Conservation (phyloP, 2,329 filamentous ascomycete species). For the Pleurostoma richardsiae region DNA sequence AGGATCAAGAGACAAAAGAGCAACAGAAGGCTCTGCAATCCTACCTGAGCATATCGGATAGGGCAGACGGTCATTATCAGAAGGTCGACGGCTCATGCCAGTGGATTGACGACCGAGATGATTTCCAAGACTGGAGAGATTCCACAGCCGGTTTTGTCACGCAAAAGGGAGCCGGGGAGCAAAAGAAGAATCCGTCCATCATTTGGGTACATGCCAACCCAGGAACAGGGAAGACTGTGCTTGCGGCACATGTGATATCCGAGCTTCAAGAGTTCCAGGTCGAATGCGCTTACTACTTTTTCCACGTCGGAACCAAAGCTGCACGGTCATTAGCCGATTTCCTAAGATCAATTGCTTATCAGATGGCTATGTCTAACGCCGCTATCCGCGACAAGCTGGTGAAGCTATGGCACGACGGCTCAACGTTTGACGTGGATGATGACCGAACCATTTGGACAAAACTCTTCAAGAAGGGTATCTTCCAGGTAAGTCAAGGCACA, state of each 20-base stretch:
- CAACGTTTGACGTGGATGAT: slow-evolving; percentile 17
- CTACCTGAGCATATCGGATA: slow-evolving; percentile 11
- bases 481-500: slow-evolving; percentile 11
- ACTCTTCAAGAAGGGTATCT: slow-evolving; percentile 22
- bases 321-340: slow-evolving; percentile 8
- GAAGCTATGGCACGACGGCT: slow-evolving; percentile 13
- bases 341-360: slow-evolving; percentile 21
- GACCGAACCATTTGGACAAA: slow-evolving; percentile 23
- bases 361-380: slow-evolving; percentile 22
- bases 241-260: slow-evolving; percentile 4
- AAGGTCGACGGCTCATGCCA: slow-evolving; percentile 20
- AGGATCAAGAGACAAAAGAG: slow-evolving; percentile 2
- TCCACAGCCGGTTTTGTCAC: background rate
- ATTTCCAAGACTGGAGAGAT: slow-evolving; percentile 18
- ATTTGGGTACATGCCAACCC: slow-evolving; percentile 20
- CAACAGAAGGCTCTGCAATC: slow-evolving; percentile 9
- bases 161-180: background rate
- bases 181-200: slow-evolving; percentile 6
- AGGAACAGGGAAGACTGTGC: slow-evolving; percentile 9
- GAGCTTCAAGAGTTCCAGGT: slow-evolving; percentile 7
- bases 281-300: slow-evolving; percentile 11
- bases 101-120: slow-evolving; percentile 20
- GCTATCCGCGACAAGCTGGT: slow-evolving; percentile 15
- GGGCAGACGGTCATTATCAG: slow-evolving; percentile 18
- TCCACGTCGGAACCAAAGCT: slow-evolving; percentile 10